A percentile compares a stretch with the other conserved stretches of the same genome.
phyloP scores from a whole-genome alignment of 2,329 filamentous ascomycete genomes.

The Diaporthe australafricana region DNA sequence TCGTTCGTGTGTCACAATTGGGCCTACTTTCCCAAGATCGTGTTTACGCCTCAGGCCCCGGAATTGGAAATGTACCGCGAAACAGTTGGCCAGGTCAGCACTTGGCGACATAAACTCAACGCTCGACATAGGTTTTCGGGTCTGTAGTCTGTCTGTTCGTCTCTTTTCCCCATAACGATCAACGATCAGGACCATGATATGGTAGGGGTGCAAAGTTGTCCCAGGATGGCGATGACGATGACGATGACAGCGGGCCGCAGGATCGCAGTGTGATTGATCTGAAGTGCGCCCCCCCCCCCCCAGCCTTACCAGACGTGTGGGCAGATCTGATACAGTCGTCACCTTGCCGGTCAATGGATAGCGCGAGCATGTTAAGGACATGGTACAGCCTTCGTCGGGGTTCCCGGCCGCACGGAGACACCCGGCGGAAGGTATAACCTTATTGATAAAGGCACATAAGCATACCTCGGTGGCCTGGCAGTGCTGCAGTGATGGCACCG shows the following conservation, averaged over 20 bases:
- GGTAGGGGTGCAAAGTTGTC: neutral
- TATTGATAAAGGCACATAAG: neutral
- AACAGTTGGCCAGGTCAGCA: neutral
- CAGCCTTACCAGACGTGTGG: slow-evolving; percentile 13
- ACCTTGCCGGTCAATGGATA: neutral
- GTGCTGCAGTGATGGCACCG: neutral
- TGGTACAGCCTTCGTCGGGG: slow-evolving; percentile 7
- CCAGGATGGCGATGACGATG: neutral
- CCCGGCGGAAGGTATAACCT: slow-evolving; percentile 10
- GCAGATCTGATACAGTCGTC: slow-evolving; percentile 9
- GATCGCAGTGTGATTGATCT: neutral
- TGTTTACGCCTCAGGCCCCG: slow-evolving; percentile 12
- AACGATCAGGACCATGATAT: neutral
- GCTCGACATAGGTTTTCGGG: neutral
- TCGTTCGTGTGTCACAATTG: slow-evolving; percentile 11
- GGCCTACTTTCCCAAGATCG: neutral
- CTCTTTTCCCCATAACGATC: neutral
- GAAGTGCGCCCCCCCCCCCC: neutral
- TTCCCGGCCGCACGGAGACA: slow-evolving; percentile 17
- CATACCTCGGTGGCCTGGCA: neutral
- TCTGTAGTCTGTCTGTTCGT: no score
- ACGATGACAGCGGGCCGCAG: neutral
- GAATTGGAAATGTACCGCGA: neutral
- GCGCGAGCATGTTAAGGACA: slow-evolving; percentile 21
- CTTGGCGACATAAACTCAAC: neutral